phyloP scores from a whole-genome alignment of 2,329 filamentous ascomycete species.

The Colletotrichum cuscutae region DNA sequence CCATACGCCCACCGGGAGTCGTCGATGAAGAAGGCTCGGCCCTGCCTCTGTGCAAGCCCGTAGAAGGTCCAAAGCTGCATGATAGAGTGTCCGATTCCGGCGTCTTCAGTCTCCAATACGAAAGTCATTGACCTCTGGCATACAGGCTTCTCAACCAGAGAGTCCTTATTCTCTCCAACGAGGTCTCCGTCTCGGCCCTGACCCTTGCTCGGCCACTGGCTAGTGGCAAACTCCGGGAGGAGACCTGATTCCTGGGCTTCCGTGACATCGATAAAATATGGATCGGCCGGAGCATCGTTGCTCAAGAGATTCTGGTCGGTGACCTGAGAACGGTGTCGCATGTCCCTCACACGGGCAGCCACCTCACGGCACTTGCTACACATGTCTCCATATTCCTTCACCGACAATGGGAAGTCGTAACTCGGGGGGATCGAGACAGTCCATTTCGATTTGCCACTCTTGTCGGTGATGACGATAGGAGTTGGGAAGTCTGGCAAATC shows the following conservation, averaged over 20 bases:
- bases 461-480: slow-evolving; percentile 76
- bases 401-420: slow-evolving; percentile 73
- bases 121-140: slow-evolving; percentile 82
- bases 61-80: slow-evolving; percentile 88
- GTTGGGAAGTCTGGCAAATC: slow-evolving; percentile 77
- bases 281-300: slow-evolving; percentile 71
- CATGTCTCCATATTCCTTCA: slow-evolving; percentile 75
- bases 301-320: slow-evolving; percentile 56
- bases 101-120: slow-evolving; percentile 77
- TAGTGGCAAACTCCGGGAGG: slow-evolving; percentile 56
- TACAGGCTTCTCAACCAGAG: slow-evolving; percentile 59
- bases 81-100: slow-evolving; percentile 80
- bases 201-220: slow-evolving; percentile 27
- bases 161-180: slow-evolving; percentile 58
- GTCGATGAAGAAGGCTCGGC: slow-evolving; percentile 83
- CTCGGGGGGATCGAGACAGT: slow-evolving; percentile 81
- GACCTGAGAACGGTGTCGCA: slow-evolving; percentile 53
- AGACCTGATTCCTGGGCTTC: slow-evolving; percentile 76
- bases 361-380: slow-evolving; percentile 75
- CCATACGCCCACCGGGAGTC: slow-evolving; percentile 88
- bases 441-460: slow-evolving; percentile 75
- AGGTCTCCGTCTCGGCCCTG: slow-evolving; percentile 46
- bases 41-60: slow-evolving; percentile 79
- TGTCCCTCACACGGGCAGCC: slow-evolving; percentile 64
- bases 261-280: slow-evolving; percentile 77